These are phyloP conservation scores for Pyrenochaeta sp. DNA, from an alignment of 2,329 filamentous ascomycete genomes.

Conservation along the genomic window DNA sequence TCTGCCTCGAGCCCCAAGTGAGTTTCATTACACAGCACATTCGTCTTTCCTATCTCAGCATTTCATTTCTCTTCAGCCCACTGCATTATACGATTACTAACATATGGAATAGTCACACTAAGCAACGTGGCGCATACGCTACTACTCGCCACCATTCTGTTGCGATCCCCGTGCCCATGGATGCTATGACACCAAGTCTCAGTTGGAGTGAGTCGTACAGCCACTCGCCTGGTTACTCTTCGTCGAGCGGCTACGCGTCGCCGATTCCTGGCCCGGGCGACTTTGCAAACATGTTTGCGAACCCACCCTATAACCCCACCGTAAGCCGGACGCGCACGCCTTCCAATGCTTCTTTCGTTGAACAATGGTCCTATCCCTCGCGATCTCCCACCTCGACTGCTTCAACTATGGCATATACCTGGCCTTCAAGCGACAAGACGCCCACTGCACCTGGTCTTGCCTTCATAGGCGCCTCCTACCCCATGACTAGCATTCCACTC, in stretches of 20 bases:
- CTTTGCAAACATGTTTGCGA: slow-evolving; percentile 39
- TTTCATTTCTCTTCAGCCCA: neutral
- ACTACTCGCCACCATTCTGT: slow-evolving; percentile 18
- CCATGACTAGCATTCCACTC: slow-evolving; percentile 32
- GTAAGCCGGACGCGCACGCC: slow-evolving; percentile 43
- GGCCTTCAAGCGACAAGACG: slow-evolving; percentile 39
- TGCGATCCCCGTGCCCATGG: slow-evolving; percentile 26
- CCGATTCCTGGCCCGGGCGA: slow-evolving; percentile 34
- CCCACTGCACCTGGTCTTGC: slow-evolving; percentile 29
- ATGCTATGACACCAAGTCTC: slow-evolving; percentile 23
- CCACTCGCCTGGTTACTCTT: slow-evolving; percentile 40
- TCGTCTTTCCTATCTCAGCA: slow-evolving; percentile 10
- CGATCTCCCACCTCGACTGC: slow-evolving; percentile 45
- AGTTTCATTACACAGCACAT: slow-evolving; percentile 40
- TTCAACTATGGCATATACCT: slow-evolving; percentile 43
- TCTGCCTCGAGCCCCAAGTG: slow-evolving; percentile 42
- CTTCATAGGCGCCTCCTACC: slow-evolving; percentile 34
- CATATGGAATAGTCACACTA: slow-evolving; percentile 21
- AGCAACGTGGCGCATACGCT: slow-evolving; percentile 20
- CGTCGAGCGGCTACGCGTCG: slow-evolving; percentile 44
- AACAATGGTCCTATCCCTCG: slow-evolving; percentile 41
- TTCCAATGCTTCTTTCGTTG: slow-evolving; percentile 47
- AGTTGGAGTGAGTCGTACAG: slow-evolving; percentile 38
- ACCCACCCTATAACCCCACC: slow-evolving; percentile 32
- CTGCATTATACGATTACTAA: neutral